Percentiles rank a stretch among this genome's conserved stretches.
phyloP scores from a whole-genome alignment of 495 filamentous ascomycete species.

The Aspergillus heteromorphus region DNA sequence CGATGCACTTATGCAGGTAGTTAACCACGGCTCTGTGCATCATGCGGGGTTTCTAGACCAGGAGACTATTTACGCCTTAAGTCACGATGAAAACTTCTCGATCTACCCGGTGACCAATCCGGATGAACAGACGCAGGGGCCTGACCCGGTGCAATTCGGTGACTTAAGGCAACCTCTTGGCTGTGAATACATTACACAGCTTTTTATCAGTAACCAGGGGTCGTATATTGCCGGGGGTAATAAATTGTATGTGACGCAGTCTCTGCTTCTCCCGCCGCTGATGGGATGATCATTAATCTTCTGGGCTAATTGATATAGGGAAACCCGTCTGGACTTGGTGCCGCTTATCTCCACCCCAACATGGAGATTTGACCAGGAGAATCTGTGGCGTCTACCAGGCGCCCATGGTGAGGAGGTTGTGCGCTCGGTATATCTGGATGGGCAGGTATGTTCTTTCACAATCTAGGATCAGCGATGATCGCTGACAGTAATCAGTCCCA shows the following conservation, averaged over 20 bases:
- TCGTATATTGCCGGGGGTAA: conserved; percentile 41
- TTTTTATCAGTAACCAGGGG: conserved; percentile 52
- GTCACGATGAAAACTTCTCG: conserved; percentile 75
- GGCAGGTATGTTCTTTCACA: conserved; percentile 46
- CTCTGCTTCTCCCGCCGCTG: background rate
- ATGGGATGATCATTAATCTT: too few relatives aligned
- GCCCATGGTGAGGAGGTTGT: conserved; percentile 84
- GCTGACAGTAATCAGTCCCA: conserved; percentile 41
- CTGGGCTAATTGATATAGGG: conserved; percentile 33
- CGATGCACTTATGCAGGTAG: conserved; percentile 75
- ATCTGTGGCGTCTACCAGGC: conserved; percentile 60
- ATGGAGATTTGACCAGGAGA: conserved; percentile 59
- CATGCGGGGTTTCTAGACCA: conserved; percentile 73
- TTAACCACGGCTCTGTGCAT: conserved; percentile 87
- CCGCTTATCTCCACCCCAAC: conserved; percentile 51
- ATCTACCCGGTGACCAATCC: conserved; percentile 63
- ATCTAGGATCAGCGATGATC: too few relatives aligned
- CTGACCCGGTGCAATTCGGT: conserved; percentile 57
- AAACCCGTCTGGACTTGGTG: conserved; percentile 61
- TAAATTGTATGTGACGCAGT: conserved; percentile 32
- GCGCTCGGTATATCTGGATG: conserved; percentile 69
- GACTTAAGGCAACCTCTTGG: conserved; percentile 66
- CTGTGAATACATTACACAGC: conserved; percentile 79
- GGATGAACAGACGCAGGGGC: conserved; percentile 47
- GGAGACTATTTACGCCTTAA: conserved; percentile 65